Evolutionary conservation across 2,329 filamentous ascomycete species (phyloP).

Genomic region (Cytospora paraplurivora): DNA sequence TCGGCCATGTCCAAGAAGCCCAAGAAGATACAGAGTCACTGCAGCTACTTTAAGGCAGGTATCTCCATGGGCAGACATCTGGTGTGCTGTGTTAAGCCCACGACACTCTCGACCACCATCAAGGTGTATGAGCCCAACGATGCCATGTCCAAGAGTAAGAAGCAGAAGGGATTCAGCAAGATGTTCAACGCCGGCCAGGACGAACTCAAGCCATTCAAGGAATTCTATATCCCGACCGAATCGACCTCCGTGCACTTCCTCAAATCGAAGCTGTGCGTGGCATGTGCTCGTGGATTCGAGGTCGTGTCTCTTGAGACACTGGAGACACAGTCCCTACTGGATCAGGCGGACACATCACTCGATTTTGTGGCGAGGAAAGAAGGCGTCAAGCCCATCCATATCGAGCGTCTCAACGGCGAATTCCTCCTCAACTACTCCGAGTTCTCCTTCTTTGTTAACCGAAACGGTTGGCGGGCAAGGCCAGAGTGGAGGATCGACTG

Average conservation of each 20-base stretch:
- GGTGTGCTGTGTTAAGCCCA: conserved; percentile 95
- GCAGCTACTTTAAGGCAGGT: conserved; percentile 97
- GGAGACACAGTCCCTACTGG: conserved; percentile 95
- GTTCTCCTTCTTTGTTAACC: conserved; percentile 98
- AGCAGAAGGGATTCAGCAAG: conserved; percentile 91
- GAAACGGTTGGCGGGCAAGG: conserved; percentile 94
- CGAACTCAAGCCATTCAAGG: conserved; percentile 94
- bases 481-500: conserved; percentile 97
- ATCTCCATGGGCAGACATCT: conserved; percentile 93
- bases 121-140: conserved; percentile 99
- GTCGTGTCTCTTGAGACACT: conserved; percentile 95
- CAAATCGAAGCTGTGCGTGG: conserved; percentile 93
- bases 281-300: conserved; percentile 93
- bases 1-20: conserved; percentile 79
- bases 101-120: conserved; percentile 89
- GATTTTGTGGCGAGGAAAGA: conserved; percentile 96
- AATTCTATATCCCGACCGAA: conserved; percentile 98
- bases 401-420: conserved; percentile 94
- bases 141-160: conserved; percentile 88
- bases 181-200: conserved; percentile 95
- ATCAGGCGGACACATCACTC: conserved; percentile 95
- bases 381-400: conserved; percentile 92
- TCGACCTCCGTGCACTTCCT: conserved; percentile 98
- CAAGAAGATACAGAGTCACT: conserved; percentile 95
- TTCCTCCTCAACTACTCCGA: conserved; percentile 98